A percentile compares a stretch with the other conserved stretches of the same genome.
Evolutionary conservation across 352 stramenopile species (phyloP).

Genomic region (Salisapilia sapeloensis): DNA sequence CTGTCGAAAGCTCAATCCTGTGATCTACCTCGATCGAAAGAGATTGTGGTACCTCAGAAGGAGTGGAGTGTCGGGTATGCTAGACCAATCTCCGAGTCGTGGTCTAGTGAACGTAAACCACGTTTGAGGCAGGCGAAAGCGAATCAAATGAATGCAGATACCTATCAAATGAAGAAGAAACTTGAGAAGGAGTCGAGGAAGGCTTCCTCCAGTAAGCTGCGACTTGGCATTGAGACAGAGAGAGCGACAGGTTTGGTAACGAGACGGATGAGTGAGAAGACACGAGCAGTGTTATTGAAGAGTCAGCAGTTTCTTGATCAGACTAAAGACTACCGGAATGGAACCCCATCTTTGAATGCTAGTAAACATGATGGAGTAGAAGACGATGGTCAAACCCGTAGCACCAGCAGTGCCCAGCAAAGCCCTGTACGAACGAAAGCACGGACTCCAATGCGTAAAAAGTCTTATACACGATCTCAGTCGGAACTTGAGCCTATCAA

Average conservation of each 20-base stretch:
- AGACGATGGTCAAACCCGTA: not conserved
- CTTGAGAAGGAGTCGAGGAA: slow-evolving; percentile 1
- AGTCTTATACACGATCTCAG: not conserved
- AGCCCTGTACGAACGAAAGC: not conserved
- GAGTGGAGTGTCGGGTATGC: not conserved
- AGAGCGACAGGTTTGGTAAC: slow-evolving; percentile 2
- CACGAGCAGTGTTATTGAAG: slow-evolving; percentile 32
- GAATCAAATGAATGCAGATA: slow-evolving; percentile 9
- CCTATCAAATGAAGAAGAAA: slow-evolving; percentile 2
- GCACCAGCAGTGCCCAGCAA: slow-evolving; percentile 3
- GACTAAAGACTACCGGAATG: too few relatives aligned
- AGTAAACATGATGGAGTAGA: not conserved
- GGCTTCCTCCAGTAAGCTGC: not conserved
- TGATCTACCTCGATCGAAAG: not conserved
- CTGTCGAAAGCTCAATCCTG: too few relatives aligned
- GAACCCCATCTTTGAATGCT: too few relatives aligned
- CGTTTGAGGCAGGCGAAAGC: slow-evolving; percentile 5
- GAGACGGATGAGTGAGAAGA: slow-evolving; percentile 11
- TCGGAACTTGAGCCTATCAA: not conserved
- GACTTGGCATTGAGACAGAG: not conserved
- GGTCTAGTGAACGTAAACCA: not conserved
- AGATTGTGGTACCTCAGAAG: not conserved
- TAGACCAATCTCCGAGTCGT: slow-evolving; percentile 1
- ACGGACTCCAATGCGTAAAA: slow-evolving; percentile 1
- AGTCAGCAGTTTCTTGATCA: slow-evolving; percentile 20